Evolutionary conservation across 31 red algal species (phyloP).

Genomic region (Odonthalia washingtoniensis): DNA sequence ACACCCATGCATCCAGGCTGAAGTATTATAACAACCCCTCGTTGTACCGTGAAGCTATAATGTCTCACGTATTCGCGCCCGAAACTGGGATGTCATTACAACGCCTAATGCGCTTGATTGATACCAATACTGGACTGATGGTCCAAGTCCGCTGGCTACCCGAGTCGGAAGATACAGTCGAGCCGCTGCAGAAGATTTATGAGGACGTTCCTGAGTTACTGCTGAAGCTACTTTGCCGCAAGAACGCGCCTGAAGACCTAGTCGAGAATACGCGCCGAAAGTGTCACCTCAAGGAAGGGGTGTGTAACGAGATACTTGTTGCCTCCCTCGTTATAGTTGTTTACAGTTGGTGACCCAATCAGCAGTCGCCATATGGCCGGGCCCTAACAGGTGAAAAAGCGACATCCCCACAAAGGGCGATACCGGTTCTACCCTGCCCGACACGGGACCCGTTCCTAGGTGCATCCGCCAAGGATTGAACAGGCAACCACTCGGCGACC

Average conservation of each 20-base stretch:
- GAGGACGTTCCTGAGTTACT: constrained; percentile 16
- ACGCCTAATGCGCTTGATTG: constrained; percentile 2
- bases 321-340: no score
- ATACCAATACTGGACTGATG: background rate
- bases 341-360: no score
- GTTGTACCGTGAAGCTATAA: constrained; percentile 9
- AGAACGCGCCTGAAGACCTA: background rate
- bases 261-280: background rate
- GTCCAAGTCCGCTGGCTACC: background rate
- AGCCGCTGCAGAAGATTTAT: background rate
- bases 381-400: no score
- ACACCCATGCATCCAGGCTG: constrained; percentile 4
- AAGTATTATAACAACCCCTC: constrained; percentile 3
- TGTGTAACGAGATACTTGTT: no score
- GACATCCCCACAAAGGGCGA: no score
- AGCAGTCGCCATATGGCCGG: no score
- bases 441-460: no score
- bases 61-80: background rate
- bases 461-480: no score
- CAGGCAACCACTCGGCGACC: no score
- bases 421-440: no score
- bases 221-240: background rate
- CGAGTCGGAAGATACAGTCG: constrained; percentile 2
- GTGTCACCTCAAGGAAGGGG: no score
- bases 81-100: background rate